Evolutionary conservation across 495 filamentous ascomycete genomes (phyloP).

Genomic region (Echria macrotheca): DNA sequence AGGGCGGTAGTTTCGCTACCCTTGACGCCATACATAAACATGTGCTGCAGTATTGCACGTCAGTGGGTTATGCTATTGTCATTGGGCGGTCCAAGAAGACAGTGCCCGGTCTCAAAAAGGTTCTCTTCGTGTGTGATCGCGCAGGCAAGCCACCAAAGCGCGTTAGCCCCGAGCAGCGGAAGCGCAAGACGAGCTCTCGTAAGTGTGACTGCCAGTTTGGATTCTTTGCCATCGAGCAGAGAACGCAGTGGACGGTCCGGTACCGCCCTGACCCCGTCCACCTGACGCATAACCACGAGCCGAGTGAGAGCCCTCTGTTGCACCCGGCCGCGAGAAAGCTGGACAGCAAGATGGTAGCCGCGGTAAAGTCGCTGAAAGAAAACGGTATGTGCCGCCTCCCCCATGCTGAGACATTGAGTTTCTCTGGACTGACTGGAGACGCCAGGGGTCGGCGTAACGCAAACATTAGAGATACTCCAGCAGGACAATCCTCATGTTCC

Average conservation of each 20-base stretch:
- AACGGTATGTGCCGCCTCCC: constrained; percentile 35
- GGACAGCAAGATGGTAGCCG: constrained; percentile 53
- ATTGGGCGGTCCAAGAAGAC: constrained; percentile 56
- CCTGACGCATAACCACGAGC: constrained; percentile 49
- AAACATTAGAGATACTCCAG: constrained; percentile 52
- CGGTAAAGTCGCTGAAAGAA: constrained; percentile 51
- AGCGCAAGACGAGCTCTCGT: constrained; percentile 51
- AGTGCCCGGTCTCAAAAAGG: constrained; percentile 52
- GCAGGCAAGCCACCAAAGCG: constrained; percentile 49
- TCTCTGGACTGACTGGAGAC: not conserved
- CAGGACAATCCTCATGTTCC: constrained; percentile 50
- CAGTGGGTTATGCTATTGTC: constrained; percentile 53
- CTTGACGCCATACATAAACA: constrained; percentile 50
- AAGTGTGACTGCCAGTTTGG: constrained; percentile 56
- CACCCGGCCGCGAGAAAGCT: constrained; percentile 53
- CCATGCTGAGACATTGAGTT: not conserved
- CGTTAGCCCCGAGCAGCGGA: constrained; percentile 47
- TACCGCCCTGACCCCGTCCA: constrained; percentile 47
- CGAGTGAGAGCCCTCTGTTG: constrained; percentile 50
- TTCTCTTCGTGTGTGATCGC: constrained; percentile 53
- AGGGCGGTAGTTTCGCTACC: constrained; percentile 49
- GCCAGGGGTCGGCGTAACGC: constrained; percentile 48
- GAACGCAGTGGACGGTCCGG: constrained; percentile 52
- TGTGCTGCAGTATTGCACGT: constrained; percentile 48
- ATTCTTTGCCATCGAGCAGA: constrained; percentile 53